Conservation (phyloP, 768 basidiomycete species). For the Exidia glandulosa region DNA sequence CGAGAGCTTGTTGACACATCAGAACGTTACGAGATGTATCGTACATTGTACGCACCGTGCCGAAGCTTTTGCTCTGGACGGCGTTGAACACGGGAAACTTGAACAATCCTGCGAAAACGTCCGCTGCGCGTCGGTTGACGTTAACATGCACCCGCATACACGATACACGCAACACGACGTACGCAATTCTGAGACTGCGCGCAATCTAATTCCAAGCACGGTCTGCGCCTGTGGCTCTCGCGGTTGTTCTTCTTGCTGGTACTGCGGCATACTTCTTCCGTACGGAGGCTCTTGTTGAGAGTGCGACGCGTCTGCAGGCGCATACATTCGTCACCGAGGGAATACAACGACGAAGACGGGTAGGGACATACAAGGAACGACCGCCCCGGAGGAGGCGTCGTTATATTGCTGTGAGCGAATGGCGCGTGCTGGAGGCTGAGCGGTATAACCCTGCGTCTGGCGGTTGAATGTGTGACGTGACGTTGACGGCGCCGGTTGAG, state of each 20-base stretch:
- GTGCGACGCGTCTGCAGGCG: too few relatives aligned
- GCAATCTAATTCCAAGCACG: conserved; percentile 35
- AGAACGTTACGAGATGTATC: background rate
- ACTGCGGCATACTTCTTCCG: background rate
- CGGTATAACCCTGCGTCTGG: too few relatives aligned
- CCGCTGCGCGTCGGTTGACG: conserved; percentile 38
- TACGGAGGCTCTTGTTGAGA: background rate
- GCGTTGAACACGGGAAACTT: conserved; percentile 88
- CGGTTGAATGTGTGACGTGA: too few relatives aligned
- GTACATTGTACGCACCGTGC: conserved; percentile 38
- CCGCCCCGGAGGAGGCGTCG: too few relatives aligned
- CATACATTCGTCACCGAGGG: too few relatives aligned
- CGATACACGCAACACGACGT: conserved; percentile 12
- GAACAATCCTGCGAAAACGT: conserved; percentile 70
- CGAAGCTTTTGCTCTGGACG: conserved; percentile 76
- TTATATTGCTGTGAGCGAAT: too few relatives aligned
- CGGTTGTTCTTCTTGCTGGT: background rate
- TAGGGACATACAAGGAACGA: too few relatives aligned
- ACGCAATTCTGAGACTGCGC: conserved; percentile 68
- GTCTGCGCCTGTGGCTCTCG: background rate
- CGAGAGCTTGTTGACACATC: conserved; percentile 35
- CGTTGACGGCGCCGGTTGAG: too few relatives aligned
- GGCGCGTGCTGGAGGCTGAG: too few relatives aligned
- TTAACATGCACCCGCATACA: background rate
- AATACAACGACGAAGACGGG: too few relatives aligned